Percentiles rank a stretch among this genome's conserved stretches.
phyloP scores from a whole-genome alignment of 2,329 filamentous ascomycete species.

The Seiridium cupressi region DNA sequence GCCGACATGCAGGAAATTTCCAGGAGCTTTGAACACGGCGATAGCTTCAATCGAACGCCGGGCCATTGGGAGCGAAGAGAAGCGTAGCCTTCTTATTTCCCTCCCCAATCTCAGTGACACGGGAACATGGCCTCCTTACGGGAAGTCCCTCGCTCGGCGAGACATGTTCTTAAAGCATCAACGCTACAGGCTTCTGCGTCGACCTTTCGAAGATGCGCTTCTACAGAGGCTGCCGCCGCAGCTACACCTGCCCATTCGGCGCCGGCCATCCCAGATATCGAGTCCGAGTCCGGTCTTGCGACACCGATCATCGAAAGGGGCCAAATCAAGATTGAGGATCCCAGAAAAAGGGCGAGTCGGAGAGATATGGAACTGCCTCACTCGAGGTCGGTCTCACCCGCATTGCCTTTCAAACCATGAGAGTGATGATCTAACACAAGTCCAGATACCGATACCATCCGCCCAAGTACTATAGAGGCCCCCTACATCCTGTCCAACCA shows the following conservation, averaged over 20 bases:
- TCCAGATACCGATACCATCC: slow-evolving; percentile 89
- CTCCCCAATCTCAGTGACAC: background rate
- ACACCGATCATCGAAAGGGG: slow-evolving; percentile 34
- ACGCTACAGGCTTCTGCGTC: slow-evolving; percentile 19
- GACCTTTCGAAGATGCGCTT: slow-evolving; percentile 39
- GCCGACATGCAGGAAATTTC: slow-evolving; percentile 5
- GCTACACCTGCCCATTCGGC: slow-evolving; percentile 5
- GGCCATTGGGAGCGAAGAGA: background rate
- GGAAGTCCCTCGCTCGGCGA: slow-evolving; percentile 24
- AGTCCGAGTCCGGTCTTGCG: slow-evolving; percentile 47
- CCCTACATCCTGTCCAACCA: slow-evolving; percentile 88
- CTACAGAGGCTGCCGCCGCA: slow-evolving; percentile 39
- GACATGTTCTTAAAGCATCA: slow-evolving; percentile 19
- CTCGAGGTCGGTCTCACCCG: slow-evolving; percentile 17
- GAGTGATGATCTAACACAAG: background rate
- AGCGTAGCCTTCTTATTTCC: background rate
- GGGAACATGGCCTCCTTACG: slow-evolving; percentile 17
- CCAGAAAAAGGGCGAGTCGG: slow-evolving; percentile 37
- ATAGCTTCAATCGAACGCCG: slow-evolving; percentile 4
- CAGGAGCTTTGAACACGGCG: background rate
- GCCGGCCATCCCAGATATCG: slow-evolving; percentile 45
- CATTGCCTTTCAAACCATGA: background rate
- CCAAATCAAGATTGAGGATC: slow-evolving; percentile 42
- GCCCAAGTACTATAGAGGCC: slow-evolving; percentile 92
- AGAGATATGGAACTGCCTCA: slow-evolving; percentile 23